Evolutionary conservation across 2,329 filamentous ascomycete genomes (phyloP).

Genomic region (Talaromyces sp.): DNA sequence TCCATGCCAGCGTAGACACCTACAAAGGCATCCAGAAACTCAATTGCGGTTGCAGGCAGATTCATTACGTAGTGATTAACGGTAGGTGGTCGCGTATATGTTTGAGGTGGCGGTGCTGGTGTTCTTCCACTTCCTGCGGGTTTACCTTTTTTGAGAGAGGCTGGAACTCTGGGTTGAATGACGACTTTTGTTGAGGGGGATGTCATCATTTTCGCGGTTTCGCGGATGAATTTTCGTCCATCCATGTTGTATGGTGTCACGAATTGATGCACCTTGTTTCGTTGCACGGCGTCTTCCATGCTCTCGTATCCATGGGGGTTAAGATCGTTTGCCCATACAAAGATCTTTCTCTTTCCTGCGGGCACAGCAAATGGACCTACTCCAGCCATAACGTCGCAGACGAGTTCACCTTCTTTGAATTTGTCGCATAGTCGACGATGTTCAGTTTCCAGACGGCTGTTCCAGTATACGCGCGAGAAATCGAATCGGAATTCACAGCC

Average conservation of each 20-base stretch:
- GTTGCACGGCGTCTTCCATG: constrained; percentile 64
- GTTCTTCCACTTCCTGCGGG: constrained; percentile 16
- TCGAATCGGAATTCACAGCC: constrained; percentile 87
- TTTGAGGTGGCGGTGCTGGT: constrained; percentile 23
- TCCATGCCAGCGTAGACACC: constrained; percentile 76
- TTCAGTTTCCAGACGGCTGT: constrained; percentile 83
- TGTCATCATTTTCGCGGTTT: constrained; percentile 58
- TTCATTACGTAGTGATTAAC: constrained; percentile 99
- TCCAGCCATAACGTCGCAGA: constrained; percentile 96
- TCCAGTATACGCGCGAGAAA: constrained; percentile 98
- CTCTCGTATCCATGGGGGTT: constrained; percentile 82
- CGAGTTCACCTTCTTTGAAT: constrained; percentile 80
- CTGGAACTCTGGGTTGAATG: constrained; percentile 47
- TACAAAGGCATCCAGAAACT: constrained; percentile 73
- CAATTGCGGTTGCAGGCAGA: constrained; percentile 81
- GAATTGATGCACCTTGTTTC: constrained; percentile 76
- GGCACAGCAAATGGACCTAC: constrained; percentile 94
- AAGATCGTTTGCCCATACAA: constrained; percentile 95
- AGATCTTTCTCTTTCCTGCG: constrained; percentile 81
- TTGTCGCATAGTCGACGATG: constrained; percentile 73
- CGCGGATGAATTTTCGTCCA: constrained; percentile 73
- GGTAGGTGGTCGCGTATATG: constrained; percentile 55
- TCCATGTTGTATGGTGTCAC: constrained; percentile 79
- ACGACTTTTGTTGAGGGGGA: constrained; percentile 49
- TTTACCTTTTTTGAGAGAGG: constrained; percentile 19